Evolutionary conservation across 306 rosid species (phyloP), one percentile per base, ranked within the genome.

Genomic region (Gillenia trifoliata): DNA sequence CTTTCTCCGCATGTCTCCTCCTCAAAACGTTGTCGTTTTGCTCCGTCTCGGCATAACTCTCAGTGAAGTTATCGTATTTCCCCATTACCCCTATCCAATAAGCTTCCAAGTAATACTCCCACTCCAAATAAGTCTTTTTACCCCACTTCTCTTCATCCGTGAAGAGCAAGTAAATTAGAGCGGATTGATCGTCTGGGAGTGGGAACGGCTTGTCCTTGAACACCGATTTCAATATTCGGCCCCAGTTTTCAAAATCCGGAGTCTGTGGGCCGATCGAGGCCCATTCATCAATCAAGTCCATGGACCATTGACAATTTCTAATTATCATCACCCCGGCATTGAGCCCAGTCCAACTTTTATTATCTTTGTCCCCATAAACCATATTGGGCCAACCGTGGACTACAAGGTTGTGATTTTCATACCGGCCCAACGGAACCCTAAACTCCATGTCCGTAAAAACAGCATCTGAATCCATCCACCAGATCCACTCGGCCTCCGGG

Each of bases 381-480:
- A 77, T 47, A 33, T 74, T 66, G 67, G 86, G 74, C 82, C 81
- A 80, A 8, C 76, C 72, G 3, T 83, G 80, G 50, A 66, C 86
- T 55, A 82, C 71, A 0, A 76, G 45, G 19, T 64, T 76, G 56
- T 82, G 85, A 59, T 63, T 57, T 64, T 29, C 52, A 62, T 88
- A 86, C 31, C 50, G 45, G 20, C 43, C 70, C 68, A 82, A 16
- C 0, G 85, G 84, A 38, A 81, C 49, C 81, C 64, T 68, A 45
- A 65, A 88, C 63, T 81, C 88, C 83, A 85, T 85, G 73, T 83
- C 84, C 3, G 80, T 88, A 68, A 82, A 78, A 17, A 70, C n/a
- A 0, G 88, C 84, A 13, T 88, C 87, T 0, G 77, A 70, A 43
- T 88, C 93, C 25, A 88, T 47, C 88, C 93, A 89, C 85, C 85